Conservation (phyloP, 2,329 filamentous ascomycete species). For the Alternaria brassicae region DNA sequence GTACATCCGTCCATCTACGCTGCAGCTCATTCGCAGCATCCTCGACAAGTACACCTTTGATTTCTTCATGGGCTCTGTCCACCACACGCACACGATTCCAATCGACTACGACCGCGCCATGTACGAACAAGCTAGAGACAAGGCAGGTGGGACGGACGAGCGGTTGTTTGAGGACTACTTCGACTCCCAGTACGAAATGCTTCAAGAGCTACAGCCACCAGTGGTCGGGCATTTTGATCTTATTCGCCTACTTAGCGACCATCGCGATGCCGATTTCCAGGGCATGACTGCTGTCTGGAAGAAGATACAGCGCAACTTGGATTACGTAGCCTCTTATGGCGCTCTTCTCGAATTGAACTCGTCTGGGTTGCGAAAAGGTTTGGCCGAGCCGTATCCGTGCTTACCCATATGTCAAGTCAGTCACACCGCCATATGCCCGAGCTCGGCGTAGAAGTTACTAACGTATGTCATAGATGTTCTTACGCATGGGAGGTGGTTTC, state of each 20-base stretch:
- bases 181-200: conserved; percentile 84
- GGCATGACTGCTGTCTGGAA: conserved; percentile 73
- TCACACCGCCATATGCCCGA: conserved; percentile 37
- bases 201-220: conserved; percentile 72
- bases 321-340: conserved; percentile 72
- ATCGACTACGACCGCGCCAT: conserved; percentile 81
- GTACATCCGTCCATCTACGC: conserved; percentile 78
- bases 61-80: conserved; percentile 91
- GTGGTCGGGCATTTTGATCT: conserved; percentile 96
- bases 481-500: conserved; percentile 77
- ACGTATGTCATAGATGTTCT: conserved; percentile 65
- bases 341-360: conserved; percentile 91
- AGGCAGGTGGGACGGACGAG: conserved; percentile 65
- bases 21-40: conserved; percentile 66
- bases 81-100: conserved; percentile 85
- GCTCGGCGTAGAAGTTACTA: conserved; percentile 18
- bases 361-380: conserved; percentile 84
- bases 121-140: conserved; percentile 69
- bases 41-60: conserved; percentile 72
- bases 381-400: conserved; percentile 88
- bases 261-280: conserved; percentile 68
- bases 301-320: conserved; percentile 75
- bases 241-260: conserved; percentile 77
- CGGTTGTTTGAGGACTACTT: conserved; percentile 83
- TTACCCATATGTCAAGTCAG: conserved; percentile 76